phyloP scores from a whole-genome alignment of 148 eudicot species.

The Vaccinium macrocarpon region DNA sequence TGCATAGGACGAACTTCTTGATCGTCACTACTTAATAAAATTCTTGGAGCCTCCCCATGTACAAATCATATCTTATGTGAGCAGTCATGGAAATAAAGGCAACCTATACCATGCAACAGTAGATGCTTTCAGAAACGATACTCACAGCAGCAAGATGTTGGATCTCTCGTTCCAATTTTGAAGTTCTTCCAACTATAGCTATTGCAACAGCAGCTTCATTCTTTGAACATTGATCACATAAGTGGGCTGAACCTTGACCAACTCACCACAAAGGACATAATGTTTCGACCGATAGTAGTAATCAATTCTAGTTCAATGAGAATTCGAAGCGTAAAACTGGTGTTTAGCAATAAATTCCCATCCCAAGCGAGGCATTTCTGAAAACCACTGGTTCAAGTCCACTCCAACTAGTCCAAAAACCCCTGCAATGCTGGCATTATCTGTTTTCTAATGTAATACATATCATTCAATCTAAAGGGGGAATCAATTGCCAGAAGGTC shows the following conservation, averaged over 20 bases:
- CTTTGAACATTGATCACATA: constrained; percentile 60
- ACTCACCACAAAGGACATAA: constrained; percentile 77
- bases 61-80: background rate
- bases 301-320: constrained; percentile 78
- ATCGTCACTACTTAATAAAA: background rate
- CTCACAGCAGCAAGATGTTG: constrained; percentile 90
- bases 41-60: background rate
- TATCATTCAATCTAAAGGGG: constrained; percentile 72
- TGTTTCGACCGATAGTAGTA: constrained; percentile 77
- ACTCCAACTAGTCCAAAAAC: constrained; percentile 88
- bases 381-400: constrained; percentile 74
- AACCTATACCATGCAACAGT: background rate
- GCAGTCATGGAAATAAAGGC: background rate
- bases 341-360: constrained; percentile 62
- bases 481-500: constrained; percentile 70
- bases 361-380: constrained; percentile 71
- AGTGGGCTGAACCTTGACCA: constrained; percentile 46
- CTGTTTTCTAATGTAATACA: constrained; percentile 86
- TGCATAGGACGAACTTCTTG: background rate
- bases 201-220: constrained; percentile 58
- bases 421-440: constrained; percentile 92
- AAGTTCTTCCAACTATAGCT: constrained; percentile 66
- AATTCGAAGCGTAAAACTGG: constrained; percentile 37
- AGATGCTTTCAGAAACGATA: constrained; percentile 9
- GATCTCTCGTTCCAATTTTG: constrained; percentile 75